A percentile compares a stretch with the other conserved stretches of the same genome.
Conservation (phyloP, 306 rosid species). For the Rosa persica region DNA sequence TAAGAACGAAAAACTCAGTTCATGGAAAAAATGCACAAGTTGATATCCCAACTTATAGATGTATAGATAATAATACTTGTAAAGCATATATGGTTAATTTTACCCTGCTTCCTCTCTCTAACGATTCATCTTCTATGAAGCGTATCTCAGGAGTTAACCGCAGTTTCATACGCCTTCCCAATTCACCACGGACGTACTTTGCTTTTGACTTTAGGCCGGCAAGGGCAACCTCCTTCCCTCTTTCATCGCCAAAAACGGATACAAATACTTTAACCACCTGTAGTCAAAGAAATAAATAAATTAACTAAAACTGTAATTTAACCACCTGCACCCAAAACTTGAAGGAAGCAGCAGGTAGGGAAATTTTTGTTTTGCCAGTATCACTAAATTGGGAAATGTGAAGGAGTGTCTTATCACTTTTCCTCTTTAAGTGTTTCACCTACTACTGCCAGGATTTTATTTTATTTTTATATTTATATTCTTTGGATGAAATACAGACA, state of each 20-base stretch:
- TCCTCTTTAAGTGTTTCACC: background rate
- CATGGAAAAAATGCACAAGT: background rate
- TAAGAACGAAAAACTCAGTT: background rate
- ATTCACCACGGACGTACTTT: conserved; percentile 74
- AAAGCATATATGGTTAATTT: background rate
- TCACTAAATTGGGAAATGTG: background rate
- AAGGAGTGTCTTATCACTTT: background rate
- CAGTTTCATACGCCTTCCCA: conserved; percentile 89
- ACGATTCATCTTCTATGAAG: conserved; percentile 80
- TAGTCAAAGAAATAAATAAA: conserved; percentile 6
- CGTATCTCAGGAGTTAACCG: conserved; percentile 91
- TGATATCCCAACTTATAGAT: background rate
- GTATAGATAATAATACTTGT: background rate
- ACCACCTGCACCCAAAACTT: background rate
- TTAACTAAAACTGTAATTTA: background rate
- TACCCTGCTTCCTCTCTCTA: conserved; percentile 98
- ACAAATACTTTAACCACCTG: conserved; percentile 90
- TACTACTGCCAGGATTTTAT: background rate
- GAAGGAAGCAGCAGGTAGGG: background rate
- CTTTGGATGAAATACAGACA: background rate
- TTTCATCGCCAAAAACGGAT: conserved; percentile 90
- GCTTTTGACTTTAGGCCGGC: conserved; percentile 91
- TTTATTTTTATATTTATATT: background rate
- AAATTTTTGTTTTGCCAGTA: background rate
- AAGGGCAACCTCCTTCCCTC: conserved; percentile 88